Evolutionary conservation across 1,139 yeast genomes (phyloP), one percentile per base, ranked within the genome.

Genomic region (Hemisphaericaspora xylofermentans): DNA sequence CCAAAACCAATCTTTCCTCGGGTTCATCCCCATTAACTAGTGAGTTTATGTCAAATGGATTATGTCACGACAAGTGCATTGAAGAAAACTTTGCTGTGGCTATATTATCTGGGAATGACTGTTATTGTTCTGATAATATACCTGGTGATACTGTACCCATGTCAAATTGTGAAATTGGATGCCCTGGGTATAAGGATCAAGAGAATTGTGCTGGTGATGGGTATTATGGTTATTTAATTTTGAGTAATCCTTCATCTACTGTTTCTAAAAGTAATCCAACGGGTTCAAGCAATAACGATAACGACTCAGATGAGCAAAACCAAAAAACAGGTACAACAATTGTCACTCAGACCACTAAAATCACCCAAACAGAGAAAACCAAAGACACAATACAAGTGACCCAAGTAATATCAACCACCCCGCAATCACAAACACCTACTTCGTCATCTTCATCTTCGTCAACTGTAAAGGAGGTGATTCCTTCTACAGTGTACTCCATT

Each of bases 51-150:
- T 75, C 84, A 28, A 76, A 74, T 49, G 88, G 88, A 1, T 58
- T 57, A 4, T 83, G 88, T 56, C 55, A 65, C 6, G 66, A 65
- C 42, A 58, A 64, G 30, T 83, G 89, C 55, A 26, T 45, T 2
- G 44, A 40, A 6, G 46, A 49, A 12, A 81, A 78, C n/a, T 77
- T 63, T 52, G 71, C 80, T 2, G 78, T 72, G 42, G 88, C 81
- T 4, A 69, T 83, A 36, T 60, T 82, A 14, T 82, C 73, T 44
- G 68, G 65, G 18, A 51, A 61, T 40, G 46, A 67, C 38, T 83
- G 89, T 59, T 83, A 82, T 78, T 83, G 89, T 54, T 71, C 85
- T 9, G 69, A 82, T 53, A 54, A 59, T 28, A 60, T 74, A 4
- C 87, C 88, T 0, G 66, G 54, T 2, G 53, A 56, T 22, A 63